Evolutionary conservation across 306 rosid species (phyloP).

Genomic region (Cucumis sativus): Cucumber_9930_V3 NC_026657.2:14148001-14148500

Average conservation of each 20-base stretch:
- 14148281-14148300: background rate
- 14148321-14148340: background rate
- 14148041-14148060: background rate
- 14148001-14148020: background rate
- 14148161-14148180: background rate
- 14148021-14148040: background rate
- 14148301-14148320: background rate
- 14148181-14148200: background rate
- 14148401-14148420: background rate
- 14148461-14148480: too few species aligned
- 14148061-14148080: background rate
- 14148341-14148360: too few species aligned
- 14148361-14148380: too few species aligned
- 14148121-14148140: background rate
- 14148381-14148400: background rate
- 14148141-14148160: background rate
- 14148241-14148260: background rate
- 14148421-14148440: background rate
- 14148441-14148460: background rate
- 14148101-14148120: background rate
- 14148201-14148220: background rate
- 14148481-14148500: too few species aligned
- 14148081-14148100: background rate
- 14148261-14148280: background rate
- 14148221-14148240: background rate